These are phyloP conservation scores for Aspergillus kassunensis DNA, from an alignment of 495 filamentous ascomycete species.

Conservation along the genomic window DNA sequence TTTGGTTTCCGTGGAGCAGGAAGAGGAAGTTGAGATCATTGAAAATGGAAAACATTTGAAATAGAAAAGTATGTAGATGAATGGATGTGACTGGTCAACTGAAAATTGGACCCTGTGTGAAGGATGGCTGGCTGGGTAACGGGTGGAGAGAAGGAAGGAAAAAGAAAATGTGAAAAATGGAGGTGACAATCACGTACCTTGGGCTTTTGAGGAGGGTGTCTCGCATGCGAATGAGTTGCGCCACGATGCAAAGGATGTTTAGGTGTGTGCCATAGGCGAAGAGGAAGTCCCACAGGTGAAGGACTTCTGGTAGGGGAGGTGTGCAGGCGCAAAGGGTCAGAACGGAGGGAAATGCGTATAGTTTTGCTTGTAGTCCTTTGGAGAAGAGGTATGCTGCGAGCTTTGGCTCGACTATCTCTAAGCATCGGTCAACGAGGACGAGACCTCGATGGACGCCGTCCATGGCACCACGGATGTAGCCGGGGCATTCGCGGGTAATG, in stretches of 20 bases:
- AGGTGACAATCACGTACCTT: conserved; percentile 56
- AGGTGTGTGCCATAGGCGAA: conserved; percentile 93
- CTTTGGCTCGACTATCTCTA: conserved; percentile 86
- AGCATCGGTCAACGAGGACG: conserved; percentile 81
- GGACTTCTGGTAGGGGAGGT: conserved; percentile 90
- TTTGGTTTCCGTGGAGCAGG: conserved; percentile 12
- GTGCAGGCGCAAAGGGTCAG: conserved; percentile 94
- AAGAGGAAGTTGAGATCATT: background rate
- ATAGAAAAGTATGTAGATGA: background rate
- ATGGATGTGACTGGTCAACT: conserved; percentile 8
- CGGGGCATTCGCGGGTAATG: conserved; percentile 83
- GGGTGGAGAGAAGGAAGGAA: background rate
- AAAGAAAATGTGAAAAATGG: conserved; percentile 5
- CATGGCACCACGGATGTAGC: conserved; percentile 94
- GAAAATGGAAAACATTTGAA: background rate
- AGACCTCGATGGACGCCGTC: conserved; percentile 93
- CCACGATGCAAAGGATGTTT: conserved; percentile 95
- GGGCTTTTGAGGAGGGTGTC: conserved; percentile 75
- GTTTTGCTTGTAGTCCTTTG: conserved; percentile 83
- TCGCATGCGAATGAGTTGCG: conserved; percentile 86
- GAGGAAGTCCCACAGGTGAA: conserved; percentile 96
- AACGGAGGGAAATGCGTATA: conserved; percentile 97
- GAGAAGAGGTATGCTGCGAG: conserved; percentile 76
- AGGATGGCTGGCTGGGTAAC: conserved; percentile 1
- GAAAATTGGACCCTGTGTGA: background rate